These are phyloP conservation scores for Ceratocystiopsis minuta DNA, from an alignment of 2,329 filamentous ascomycete genomes.

Conservation along the genomic window DNA sequence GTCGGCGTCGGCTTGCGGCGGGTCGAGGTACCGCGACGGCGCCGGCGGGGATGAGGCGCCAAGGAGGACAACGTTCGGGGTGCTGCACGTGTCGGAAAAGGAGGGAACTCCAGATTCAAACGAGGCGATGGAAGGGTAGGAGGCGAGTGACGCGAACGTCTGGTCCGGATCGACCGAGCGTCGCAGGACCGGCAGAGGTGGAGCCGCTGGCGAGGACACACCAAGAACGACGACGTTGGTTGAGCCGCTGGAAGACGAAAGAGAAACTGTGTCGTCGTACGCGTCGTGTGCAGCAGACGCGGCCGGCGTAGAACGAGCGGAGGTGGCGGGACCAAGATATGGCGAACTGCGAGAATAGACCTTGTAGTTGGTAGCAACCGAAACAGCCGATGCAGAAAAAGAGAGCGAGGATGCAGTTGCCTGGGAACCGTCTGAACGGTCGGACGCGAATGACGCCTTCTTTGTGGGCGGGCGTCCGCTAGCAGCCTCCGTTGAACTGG, in stretches of 20 bases:
- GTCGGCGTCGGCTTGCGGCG: neutral
- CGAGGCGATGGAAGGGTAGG: constrained; percentile 14
- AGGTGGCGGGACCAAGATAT: constrained; percentile 5
- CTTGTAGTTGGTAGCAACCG: constrained; percentile 35
- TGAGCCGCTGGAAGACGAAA: constrained; percentile 24
- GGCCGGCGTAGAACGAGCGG: constrained; percentile 7
- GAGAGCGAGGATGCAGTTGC: constrained; percentile 4
- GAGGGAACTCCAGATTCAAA: constrained; percentile 1
- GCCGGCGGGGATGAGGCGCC: constrained; percentile 20
- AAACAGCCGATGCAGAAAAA: constrained; percentile 29
- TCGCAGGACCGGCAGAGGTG: constrained; percentile 14
- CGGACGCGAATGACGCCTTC: constrained; percentile 22
- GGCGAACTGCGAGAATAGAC: constrained; percentile 31
- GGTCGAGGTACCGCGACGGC: constrained; percentile 2
- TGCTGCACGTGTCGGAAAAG: constrained; percentile 14
- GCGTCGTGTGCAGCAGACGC: constrained; percentile 11
- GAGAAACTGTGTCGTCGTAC: constrained; percentile 20
- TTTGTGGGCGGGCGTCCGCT: neutral
- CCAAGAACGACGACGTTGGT: constrained; percentile 33
- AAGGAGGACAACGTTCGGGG: constrained; percentile 31
- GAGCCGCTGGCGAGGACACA: constrained; percentile 29
- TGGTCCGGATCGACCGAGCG: constrained; percentile 6
- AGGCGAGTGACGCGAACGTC: constrained; percentile 6
- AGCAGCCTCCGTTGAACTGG: neutral
- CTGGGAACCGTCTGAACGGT: constrained; percentile 12